These are phyloP conservation scores for Amborella trichopoda DNA, from an alignment of 164 flowering plant species.

Conservation along the genomic window DNA sequence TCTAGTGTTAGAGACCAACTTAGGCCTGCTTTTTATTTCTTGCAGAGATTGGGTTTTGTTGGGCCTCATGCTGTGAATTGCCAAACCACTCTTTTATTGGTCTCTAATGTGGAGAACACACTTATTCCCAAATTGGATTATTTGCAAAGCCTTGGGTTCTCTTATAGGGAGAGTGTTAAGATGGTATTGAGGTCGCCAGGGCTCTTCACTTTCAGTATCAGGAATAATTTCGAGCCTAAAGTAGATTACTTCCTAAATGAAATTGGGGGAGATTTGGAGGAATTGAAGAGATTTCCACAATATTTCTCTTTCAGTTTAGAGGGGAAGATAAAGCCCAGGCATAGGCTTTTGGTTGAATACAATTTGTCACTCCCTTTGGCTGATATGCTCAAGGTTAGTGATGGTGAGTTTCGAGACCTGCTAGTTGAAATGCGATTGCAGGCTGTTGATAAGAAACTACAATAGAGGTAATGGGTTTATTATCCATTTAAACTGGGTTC, in stretches of 20 bases:
- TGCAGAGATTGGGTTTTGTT: conserved; percentile 65
- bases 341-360: conserved; percentile 46
- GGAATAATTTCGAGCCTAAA: conserved; percentile 66
- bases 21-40: conserved; percentile 84
- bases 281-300: conserved; percentile 77
- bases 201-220: conserved; percentile 62
- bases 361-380: conserved; percentile 62
- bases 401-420: conserved; percentile 26
- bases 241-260: conserved; percentile 67
- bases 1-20: conserved; percentile 46
- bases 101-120: conserved; percentile 71
- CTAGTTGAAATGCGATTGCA: conserved; percentile 51
- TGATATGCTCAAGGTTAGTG: conserved; percentile 45
- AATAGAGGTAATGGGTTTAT: too few species aligned
- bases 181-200: conserved; percentile 76
- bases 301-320: conserved; percentile 90
- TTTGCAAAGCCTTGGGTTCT: conserved; percentile 57
- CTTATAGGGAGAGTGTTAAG: conserved; percentile 29
- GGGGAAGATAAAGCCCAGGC: conserved; percentile 77
- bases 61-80: conserved; percentile 41
- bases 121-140: conserved; percentile 64
- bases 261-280: conserved; percentile 85
- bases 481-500: too few species aligned
- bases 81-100: conserved; percentile 46
- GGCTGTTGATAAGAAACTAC: conserved; percentile 12